A percentile compares a stretch with the other conserved stretches of the same genome.
Evolutionary conservation across 2,329 filamentous ascomycete species (phyloP).

Genomic region (Arthrobotrys pseudoclavata): DNA sequence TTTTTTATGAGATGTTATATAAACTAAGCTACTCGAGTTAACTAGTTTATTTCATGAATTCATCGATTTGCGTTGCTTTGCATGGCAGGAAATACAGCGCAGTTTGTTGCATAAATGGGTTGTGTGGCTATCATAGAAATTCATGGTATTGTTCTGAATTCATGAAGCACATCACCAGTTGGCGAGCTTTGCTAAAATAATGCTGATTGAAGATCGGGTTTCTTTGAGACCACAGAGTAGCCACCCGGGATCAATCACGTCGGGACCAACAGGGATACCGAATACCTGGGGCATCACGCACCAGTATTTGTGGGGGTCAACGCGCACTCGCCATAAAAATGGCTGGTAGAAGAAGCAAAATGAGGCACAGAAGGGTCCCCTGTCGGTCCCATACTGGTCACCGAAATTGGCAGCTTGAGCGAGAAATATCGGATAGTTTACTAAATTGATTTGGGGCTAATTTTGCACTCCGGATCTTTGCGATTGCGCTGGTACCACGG

Average conservation of each 20-base stretch:
- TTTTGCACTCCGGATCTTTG: neutral
- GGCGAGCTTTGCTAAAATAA: no score
- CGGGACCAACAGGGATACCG: constrained; percentile 4
- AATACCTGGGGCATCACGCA: neutral
- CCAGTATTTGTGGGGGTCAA: constrained; percentile 19
- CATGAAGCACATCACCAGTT: constrained; percentile 12
- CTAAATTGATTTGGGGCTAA: constrained; percentile 19
- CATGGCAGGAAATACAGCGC: neutral
- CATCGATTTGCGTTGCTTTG: constrained; percentile 12
- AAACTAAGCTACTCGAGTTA: no score
- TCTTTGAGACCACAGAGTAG: constrained; percentile 5
- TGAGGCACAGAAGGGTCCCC: constrained; percentile 28
- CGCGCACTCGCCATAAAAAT: constrained; percentile 33
- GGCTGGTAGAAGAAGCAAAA: constrained; percentile 52
- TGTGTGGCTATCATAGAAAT: neutral
- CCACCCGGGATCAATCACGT: constrained; percentile 8
- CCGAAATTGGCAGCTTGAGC: constrained; percentile 56
- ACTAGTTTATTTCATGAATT: no score
- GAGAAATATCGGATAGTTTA: constrained; percentile 55
- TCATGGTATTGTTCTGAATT: neutral
- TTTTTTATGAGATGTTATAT: neutral
- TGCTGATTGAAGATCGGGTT: constrained; percentile 22
- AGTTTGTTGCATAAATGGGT: constrained; percentile 8
- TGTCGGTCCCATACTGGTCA: constrained; percentile 33
- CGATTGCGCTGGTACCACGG: neutral